Evolutionary conservation across 495 filamentous ascomycete species (phyloP), one percentile per base, ranked within the genome.

Genomic region (Filosporella fistucella): DNA sequence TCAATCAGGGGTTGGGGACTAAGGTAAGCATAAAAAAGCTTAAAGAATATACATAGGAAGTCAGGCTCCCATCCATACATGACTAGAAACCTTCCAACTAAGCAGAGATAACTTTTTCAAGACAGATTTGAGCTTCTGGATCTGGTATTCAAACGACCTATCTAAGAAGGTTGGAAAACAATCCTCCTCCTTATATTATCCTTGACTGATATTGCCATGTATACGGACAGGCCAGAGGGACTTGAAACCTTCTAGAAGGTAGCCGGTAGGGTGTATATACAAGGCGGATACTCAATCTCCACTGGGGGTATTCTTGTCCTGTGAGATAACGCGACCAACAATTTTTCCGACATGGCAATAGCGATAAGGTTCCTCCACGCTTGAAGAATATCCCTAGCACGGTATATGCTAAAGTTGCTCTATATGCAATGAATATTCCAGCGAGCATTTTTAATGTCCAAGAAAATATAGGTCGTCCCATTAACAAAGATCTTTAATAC

Each of bases 131-230:
- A 46, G 43, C 43, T 46, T 46, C 43, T 46, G 1, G 2, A 46
- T 36, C 30, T 36, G 37, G 30, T 36, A 36, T 36, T 46, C 18
- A 46, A 36, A 3, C 29, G 30, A 46, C 30, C 43, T 37, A 36
- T 46, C 29, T 1, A 36, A 46, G 43, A 46, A 37, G 32, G 26
- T 36, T 6, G 21, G 30, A 2, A 46, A 46, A 20, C 25, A 1
- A 46, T 25, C 32, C 43, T 46, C 7, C 1, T 46, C 20, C 43
- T 46, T 37, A 46, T 46, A 46, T 46, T 20, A 1, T 46, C 43
- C 25, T 46, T 46, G 32, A 46, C 43, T 16, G 32, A 46, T 46
- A 46, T 46, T 36, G 11, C 26, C 29, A 20, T 3, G 0, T 45
- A 46, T 17, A 46, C 22, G 22, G 22, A 48, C 18, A 33, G 14